Evolutionary conservation across 805 yeast genomes (phyloP).

Genomic region (Candida multigemmis): DNA sequence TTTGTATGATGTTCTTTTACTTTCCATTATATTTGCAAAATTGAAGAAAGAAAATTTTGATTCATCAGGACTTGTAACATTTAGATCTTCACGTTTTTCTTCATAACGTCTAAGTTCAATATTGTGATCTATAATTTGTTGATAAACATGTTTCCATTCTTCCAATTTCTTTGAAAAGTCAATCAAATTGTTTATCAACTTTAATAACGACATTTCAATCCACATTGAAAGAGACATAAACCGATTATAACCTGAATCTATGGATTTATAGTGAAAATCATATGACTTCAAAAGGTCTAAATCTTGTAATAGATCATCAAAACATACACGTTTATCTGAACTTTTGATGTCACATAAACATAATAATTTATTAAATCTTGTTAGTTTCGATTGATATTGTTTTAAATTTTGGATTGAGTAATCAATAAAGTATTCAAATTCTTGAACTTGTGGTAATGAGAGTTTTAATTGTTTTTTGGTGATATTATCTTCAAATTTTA

Average conservation of each 20-base stretch:
- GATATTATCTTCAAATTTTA: no score
- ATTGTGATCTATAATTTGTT: constrained; percentile 15
- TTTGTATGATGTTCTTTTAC: constrained; percentile 40
- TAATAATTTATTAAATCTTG: constrained; percentile 26
- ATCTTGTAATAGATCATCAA: constrained; percentile 8
- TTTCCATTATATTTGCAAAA: constrained; percentile 39
- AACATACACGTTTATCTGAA: constrained; percentile 17
- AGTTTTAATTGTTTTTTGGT: no score
- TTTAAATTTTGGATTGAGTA: constrained; percentile 37
- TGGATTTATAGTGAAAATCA: background rate
- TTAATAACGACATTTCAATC: constrained; percentile 14
- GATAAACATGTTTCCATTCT: constrained; percentile 22
- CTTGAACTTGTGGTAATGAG: no score
- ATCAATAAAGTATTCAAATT: constrained; percentile 38
- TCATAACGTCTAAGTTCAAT: constrained; percentile 20
- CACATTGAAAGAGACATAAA: constrained; percentile 6
- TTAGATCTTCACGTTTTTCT: constrained; percentile 6
- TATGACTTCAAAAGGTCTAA: constrained; percentile 1
- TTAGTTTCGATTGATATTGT: constrained; percentile 15
- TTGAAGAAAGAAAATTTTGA: constrained; percentile 16
- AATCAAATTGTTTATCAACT: constrained; percentile 14
- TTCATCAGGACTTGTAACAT: constrained; percentile 5
- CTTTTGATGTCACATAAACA: constrained; percentile 23
- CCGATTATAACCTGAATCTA: constrained; percentile 1
- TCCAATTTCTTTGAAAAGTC: constrained; percentile 13